phyloP scores from a whole-genome alignment of 2,329 filamentous ascomycete species.

The Cladosporium oxysporum region DNA sequence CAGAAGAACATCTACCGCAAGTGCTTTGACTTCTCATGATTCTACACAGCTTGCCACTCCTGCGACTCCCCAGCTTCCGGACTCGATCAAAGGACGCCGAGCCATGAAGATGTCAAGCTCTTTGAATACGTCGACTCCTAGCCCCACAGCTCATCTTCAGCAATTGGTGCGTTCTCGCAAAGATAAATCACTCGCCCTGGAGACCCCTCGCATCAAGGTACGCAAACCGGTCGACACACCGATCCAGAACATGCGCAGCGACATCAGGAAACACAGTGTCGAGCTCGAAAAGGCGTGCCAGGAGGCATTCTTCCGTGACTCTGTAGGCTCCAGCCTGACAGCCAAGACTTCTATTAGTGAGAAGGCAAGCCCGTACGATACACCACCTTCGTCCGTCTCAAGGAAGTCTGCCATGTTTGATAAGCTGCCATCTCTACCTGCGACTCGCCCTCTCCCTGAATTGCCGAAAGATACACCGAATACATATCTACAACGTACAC shows the following conservation, averaged over 20 bases:
- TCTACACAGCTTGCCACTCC: slow-evolving; percentile 29
- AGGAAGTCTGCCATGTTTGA: slow-evolving; percentile 26
- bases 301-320: slow-evolving; percentile 80
- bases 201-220: slow-evolving; percentile 36
- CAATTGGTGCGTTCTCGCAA: slow-evolving; percentile 39
- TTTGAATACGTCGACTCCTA: slow-evolving; percentile 26
- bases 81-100: slow-evolving; percentile 15
- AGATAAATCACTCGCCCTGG: slow-evolving; percentile 32
- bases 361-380: slow-evolving; percentile 47
- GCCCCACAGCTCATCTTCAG: slow-evolving; percentile 34
- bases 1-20: slow-evolving; percentile 47
- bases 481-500: slow-evolving; percentile 55
- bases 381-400: slow-evolving; percentile 55
- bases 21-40: slow-evolving; percentile 40
- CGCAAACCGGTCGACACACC: slow-evolving; percentile 46
- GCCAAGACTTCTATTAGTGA: slow-evolving; percentile 44
- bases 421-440: slow-evolving; percentile 41
- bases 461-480: slow-evolving; percentile 51
- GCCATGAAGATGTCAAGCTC: slow-evolving; percentile 4
- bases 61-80: slow-evolving; percentile 31
- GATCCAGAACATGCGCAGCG: slow-evolving; percentile 66
- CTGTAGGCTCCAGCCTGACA: slow-evolving; percentile 53
- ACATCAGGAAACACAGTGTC: slow-evolving; percentile 78
- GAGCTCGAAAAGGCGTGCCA: slow-evolving; percentile 89
- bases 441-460: slow-evolving; percentile 47